phyloP scores from a whole-genome alignment of 768 basidiomycete species.

The Suillus spraguei region DNA sequence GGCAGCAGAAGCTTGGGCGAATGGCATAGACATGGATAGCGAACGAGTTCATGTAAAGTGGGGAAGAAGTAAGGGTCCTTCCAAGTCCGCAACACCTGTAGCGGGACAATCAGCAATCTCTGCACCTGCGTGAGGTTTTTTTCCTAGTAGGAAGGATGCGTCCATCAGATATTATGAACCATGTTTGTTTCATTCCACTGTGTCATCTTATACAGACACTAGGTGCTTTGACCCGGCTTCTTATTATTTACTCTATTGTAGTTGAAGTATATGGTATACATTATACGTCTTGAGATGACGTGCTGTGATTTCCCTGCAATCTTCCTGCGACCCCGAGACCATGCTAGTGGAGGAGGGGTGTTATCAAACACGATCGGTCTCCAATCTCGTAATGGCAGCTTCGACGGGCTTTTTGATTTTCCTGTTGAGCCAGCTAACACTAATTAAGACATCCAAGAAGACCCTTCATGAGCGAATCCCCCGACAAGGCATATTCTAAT shows the following conservation, averaged over 20 bases:
- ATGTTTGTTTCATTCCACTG: constrained; percentile 8
- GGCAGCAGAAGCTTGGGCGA: constrained; percentile 89
- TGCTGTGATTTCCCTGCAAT: background rate
- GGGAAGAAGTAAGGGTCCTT: constrained; percentile 70
- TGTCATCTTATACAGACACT: background rate
- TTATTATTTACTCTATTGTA: constrained; percentile 1
- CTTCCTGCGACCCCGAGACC: background rate
- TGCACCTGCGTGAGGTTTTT: constrained; percentile 16
- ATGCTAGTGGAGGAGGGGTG: no score
- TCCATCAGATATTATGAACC: background rate
- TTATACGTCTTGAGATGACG: background rate
- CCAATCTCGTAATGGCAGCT: no score
- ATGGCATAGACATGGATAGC: constrained; percentile 85
- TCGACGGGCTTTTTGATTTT: no score
- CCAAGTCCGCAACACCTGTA: constrained; percentile 33
- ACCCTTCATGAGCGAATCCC: no score
- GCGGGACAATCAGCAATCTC: constrained; percentile 13
- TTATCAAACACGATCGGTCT: no score
- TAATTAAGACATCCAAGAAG: no score
- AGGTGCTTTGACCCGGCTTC: background rate
- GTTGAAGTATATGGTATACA: constrained; percentile 4
- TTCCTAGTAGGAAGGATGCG: background rate
- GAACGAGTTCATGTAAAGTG: constrained; percentile 78
- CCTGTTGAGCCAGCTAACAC: no score
- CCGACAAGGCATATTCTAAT: no score